Evolutionary conservation across 208 protist genomes (phyloP).

Genomic region (Leishmania guyanensis): DNA sequence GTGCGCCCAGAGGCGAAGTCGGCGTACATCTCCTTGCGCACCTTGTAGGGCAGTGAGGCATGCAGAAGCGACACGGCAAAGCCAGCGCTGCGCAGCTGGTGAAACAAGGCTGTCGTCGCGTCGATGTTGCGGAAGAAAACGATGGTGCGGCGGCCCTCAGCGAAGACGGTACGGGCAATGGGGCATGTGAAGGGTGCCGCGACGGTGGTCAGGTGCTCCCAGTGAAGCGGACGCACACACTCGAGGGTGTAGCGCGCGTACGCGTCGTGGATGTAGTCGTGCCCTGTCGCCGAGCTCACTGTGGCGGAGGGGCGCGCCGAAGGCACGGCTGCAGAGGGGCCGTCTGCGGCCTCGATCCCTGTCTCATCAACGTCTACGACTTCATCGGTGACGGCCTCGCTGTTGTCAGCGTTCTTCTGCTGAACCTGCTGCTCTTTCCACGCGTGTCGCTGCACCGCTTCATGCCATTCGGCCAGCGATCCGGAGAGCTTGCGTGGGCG

Average conservation of each 20-base stretch:
- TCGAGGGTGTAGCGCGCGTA: conserved; percentile 53
- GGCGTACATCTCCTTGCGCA: conserved; percentile 63
- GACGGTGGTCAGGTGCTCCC: conserved; percentile 75
- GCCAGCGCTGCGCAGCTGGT: conserved; percentile 65
- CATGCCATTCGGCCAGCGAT: conserved; percentile 49
- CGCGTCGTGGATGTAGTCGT: conserved; percentile 41
- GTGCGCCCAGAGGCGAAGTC: conserved; percentile 81
- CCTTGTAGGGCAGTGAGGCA: conserved; percentile 60
- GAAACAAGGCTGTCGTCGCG: conserved; percentile 69
- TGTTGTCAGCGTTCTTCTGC: neutral
- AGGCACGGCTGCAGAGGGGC: neutral
- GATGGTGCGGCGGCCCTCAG: conserved; percentile 55
- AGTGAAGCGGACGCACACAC: conserved; percentile 62
- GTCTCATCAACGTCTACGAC: neutral
- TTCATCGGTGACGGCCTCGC: conserved; percentile 3
- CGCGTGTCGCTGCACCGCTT: conserved; percentile 4
- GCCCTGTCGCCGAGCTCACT: neutral
- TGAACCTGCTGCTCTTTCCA: conserved; percentile 1
- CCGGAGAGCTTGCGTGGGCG: conserved; percentile 47
- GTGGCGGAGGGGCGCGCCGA: neutral
- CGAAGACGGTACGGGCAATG: conserved; percentile 64
- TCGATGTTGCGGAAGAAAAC: conserved; percentile 81
- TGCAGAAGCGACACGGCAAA: conserved; percentile 75
- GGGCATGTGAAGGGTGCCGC: conserved; percentile 78
- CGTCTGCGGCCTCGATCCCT: too few species aligned